Percentiles rank a stretch among this genome's conserved stretches.
Conservation (phyloP, 2,329 filamentous ascomycete genomes). For the Microdochium paspali region DNA sequence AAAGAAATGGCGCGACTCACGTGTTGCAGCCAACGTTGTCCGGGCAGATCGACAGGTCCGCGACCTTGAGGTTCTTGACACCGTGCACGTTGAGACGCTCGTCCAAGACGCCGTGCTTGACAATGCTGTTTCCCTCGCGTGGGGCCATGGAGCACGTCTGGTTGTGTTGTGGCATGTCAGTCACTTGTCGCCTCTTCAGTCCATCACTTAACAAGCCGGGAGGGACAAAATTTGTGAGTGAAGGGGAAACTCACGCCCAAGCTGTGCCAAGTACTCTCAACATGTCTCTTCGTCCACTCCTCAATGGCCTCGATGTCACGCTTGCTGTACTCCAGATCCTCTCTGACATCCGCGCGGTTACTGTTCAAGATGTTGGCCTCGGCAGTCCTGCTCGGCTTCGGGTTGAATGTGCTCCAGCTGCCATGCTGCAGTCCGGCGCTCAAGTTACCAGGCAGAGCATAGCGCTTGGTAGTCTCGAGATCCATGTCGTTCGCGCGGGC, state of each 20-base stretch:
- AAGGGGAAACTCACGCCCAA: slow-evolving; percentile 31
- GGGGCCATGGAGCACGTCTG: slow-evolving; percentile 71
- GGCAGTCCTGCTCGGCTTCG: slow-evolving; percentile 40
- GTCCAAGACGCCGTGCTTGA: slow-evolving; percentile 71
- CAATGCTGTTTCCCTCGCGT: slow-evolving; percentile 66
- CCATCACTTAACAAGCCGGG: not conserved
- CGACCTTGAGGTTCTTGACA: slow-evolving; percentile 68
- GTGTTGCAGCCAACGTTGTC: slow-evolving; percentile 69
- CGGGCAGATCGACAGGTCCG: slow-evolving; percentile 66
- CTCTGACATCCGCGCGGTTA: slow-evolving; percentile 48
- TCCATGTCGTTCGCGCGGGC: slow-evolving; percentile 66
- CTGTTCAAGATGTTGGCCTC: slow-evolving; percentile 45
- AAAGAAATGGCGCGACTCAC: slow-evolving; percentile 25
- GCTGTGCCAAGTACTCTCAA: slow-evolving; percentile 67
- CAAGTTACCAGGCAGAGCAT: slow-evolving; percentile 64
- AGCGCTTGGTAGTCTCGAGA: slow-evolving; percentile 63
- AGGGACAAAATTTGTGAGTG: not conserved
- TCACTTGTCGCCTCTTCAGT: not conserved
- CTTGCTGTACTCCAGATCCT: slow-evolving; percentile 57
- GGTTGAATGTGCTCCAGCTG: slow-evolving; percentile 55
- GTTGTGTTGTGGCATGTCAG: no score
- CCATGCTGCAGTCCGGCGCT: slow-evolving; percentile 65
- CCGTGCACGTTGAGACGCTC: slow-evolving; percentile 71
- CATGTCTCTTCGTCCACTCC: slow-evolving; percentile 62
- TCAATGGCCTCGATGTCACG: slow-evolving; percentile 57